Base-by-base conservation (phyloP, 768 basidiomycete genomes). In the Tubosaeta sp. region DNA sequence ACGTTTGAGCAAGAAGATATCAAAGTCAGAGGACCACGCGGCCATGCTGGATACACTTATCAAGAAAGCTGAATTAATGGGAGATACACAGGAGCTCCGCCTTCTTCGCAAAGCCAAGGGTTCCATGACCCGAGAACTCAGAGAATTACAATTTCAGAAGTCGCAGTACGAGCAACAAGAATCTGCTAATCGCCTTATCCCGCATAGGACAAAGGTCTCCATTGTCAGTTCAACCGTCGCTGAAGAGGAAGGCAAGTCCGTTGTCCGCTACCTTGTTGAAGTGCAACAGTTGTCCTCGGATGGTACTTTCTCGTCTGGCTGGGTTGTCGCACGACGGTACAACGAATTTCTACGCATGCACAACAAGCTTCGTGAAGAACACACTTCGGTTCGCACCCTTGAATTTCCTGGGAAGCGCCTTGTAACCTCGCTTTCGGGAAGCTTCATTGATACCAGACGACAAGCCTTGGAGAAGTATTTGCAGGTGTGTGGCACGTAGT, bases 321-420 rank as follows among this genome's bases (percentile, higher is more conserved):
- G 97, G 97, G 86, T 94, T 31, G 85, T 97, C 7, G 90, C 93
- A 9, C 76, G 95, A 58, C 76, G 97, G 54, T 99, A 97, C 70
- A 97, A 94, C 67, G 95, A 98, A 64, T 99, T 99, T 67, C 79
- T 88, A 56, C 85, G 80, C 49, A 86, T 97, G 78, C 90, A 97
- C 64, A 87, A 84, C 62, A 85, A 86, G 53, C 72, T 99, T 46
- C 81, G 84, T 53, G 97, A 97, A 44, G 81, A 83, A 42, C 86
- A 86, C 61, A 68, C 72, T 9, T 57, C 81, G 8, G 85, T 89
- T 22, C 79, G 81, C 56, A 76, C 76, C 54, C 76, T 94, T 43
- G 94, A 97, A 57, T 88, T 99, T 59, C 97, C 97, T 4, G 88
- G 91, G 0, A 98, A 97, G 70, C 82, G 88, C n/a, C 75, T 98